A percentile compares a stretch with the other conserved stretches of the same genome.
Evolutionary conservation across 192 early-diverging fungal species (phyloP).

Genomic region (Mortierella antarctica): DNA sequence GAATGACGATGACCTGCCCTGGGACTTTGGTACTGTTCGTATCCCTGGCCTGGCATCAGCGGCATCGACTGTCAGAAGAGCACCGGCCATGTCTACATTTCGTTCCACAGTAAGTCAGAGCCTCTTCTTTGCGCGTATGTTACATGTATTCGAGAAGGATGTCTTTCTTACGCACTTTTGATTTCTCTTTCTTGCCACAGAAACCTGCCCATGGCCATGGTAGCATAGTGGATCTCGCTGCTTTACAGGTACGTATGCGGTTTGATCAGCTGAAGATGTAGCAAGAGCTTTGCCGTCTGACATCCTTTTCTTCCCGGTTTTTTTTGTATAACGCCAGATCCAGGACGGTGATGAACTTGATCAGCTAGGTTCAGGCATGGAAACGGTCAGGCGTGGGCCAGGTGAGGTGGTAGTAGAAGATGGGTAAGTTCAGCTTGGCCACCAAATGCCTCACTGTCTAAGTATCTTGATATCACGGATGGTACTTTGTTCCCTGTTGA

Average conservation of each 20-base stretch:
- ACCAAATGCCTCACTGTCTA: not conserved
- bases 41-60: constrained; percentile 28
- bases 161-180: not conserved
- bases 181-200: constrained; percentile 2
- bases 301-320: no score
- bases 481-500: not conserved
- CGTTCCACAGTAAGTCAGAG: constrained; percentile 17
- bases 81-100: constrained; percentile 15
- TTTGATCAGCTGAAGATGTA: not conserved
- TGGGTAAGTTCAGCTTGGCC: constrained; percentile 16
- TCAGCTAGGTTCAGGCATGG: not conserved
- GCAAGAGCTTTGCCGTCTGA: no score
- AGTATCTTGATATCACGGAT: not conserved
- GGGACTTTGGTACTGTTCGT: constrained; percentile 50
- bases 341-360: not conserved
- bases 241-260: constrained; percentile 7
- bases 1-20: constrained; percentile 47
- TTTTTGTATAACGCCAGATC: no score
- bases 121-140: not conserved
- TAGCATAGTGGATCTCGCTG: constrained; percentile 34
- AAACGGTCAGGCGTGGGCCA: constrained; percentile 11
- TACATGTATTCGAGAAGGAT: not conserved
- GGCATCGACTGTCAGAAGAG: constrained; percentile 27
- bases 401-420: constrained; percentile 26
- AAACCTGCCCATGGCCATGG: constrained; percentile 22